Evolutionary conservation across 1,284 basidiomycete species (phyloP).

Genomic region (Sphagnurus paluster): DNA sequence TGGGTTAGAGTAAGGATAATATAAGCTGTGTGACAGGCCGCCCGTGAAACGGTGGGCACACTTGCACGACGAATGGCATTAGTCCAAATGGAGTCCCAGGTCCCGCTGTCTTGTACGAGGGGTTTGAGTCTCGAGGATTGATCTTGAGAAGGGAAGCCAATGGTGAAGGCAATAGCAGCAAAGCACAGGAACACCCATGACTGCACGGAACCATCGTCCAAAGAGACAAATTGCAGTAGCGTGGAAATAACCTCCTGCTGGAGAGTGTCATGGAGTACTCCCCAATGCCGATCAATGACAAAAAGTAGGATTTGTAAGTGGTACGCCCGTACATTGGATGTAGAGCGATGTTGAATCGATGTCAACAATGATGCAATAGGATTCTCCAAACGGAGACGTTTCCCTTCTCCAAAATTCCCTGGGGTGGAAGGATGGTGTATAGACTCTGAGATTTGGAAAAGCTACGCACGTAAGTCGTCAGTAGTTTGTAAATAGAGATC

Average conservation of each 20-base stretch:
- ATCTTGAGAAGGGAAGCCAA: constrained; percentile 22
- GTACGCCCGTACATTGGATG: constrained; percentile 43
- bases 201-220: constrained; percentile 67
- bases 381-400: constrained; percentile 55
- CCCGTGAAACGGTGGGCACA: constrained; percentile 66
- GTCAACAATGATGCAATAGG: constrained; percentile 60
- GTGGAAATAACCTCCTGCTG: constrained; percentile 54
- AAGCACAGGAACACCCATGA: constrained; percentile 84
- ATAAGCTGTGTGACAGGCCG: constrained; percentile 79
- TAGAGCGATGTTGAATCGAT: constrained; percentile 42
- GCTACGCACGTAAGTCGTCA: constrained; percentile 35
- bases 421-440: constrained; percentile 39
- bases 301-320: constrained; percentile 84
- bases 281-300: constrained; percentile 78
- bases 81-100: constrained; percentile 82
- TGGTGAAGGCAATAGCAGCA: constrained; percentile 62
- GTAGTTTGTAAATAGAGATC: background rate
- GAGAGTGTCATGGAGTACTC: constrained; percentile 52
- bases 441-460: constrained; percentile 63
- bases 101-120: constrained; percentile 24
- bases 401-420: constrained; percentile 33
- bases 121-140: constrained; percentile 10
- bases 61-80: constrained; percentile 76
- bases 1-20: constrained; percentile 45
- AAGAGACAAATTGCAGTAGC: constrained; percentile 61